Conservation (phyloP, 1,139 yeast species). For the Hemisphaericaspora xylanilytica region DNA sequence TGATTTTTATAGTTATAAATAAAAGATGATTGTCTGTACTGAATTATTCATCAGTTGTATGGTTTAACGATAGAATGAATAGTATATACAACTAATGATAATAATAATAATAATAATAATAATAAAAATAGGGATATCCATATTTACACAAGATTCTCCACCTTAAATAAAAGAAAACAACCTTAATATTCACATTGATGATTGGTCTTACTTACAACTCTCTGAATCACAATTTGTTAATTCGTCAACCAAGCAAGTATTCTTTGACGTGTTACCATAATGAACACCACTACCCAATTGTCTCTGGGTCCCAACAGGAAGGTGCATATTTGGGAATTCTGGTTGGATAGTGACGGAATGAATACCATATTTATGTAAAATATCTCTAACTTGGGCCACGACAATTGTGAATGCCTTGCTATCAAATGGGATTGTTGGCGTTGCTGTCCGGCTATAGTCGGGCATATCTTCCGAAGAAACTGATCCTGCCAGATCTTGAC, state of each 20-base stretch:
- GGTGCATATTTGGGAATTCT: constrained; percentile 44
- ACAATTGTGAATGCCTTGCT: constrained; percentile 57
- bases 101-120: too few species aligned
- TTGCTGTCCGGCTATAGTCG: constrained; percentile 18
- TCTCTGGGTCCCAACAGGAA: constrained; percentile 7
- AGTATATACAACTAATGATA: too few species aligned
- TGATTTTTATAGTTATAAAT: too few species aligned
- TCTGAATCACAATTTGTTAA: constrained; percentile 37
- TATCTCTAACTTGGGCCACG: constrained; percentile 73
- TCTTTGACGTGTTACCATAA: constrained; percentile 34
- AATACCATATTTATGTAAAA: constrained; percentile 80
- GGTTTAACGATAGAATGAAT: too few species aligned
- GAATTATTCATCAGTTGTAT: too few species aligned
- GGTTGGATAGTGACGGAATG: constrained; percentile 97
- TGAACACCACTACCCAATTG: constrained; percentile 11
- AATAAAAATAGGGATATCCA: background rate
- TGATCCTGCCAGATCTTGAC: background rate
- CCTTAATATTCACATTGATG: too few species aligned
- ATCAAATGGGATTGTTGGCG: constrained; percentile 21
- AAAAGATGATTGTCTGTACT: too few species aligned
- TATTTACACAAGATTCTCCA: too few species aligned
- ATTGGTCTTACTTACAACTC: constrained; percentile 26
- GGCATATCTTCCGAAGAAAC: constrained; percentile 3
- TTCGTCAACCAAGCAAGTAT: constrained; percentile 34
- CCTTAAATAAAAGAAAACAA: too few species aligned